Base-by-base conservation (phyloP, 1,284 basidiomycete genomes). In the Heterobasidion occidentale region DNA sequence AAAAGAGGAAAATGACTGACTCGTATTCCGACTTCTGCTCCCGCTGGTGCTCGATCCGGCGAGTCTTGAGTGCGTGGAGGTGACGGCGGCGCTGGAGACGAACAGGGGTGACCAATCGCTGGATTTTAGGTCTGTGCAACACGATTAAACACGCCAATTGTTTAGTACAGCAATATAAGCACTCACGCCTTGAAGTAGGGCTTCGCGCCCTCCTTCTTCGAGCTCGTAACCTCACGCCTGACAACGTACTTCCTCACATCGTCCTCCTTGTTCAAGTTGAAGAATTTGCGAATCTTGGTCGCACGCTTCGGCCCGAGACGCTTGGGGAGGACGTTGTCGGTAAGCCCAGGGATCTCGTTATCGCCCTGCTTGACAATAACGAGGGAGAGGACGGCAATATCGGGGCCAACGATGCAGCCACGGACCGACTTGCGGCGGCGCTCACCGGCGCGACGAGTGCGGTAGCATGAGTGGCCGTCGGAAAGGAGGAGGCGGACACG, bases 361-460 rank as follows among this genome's bases (percentile, higher is more conserved):
- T 98, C 94, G 61, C 96, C 96, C 79, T 98, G 93, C 84, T 98
- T 98, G 77, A 98, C 92, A 67, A 98, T 89, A 70, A 96, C 89
- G 65, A 96, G 78, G 61, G 93, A 90, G 65, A 98, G 87, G 63
- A 97, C 96, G 63, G 94, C 90, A 65, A 98, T 98, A 74, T 99
- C 96, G 68, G 93, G 81, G 65, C 90, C 94, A 71, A 98, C 92
- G 73, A 96, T 98, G 84, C 94, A 98, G 55, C 96, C 96, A 62
- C 95, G 92, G 63, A 99, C 93, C 65, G 94, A 97, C 80, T 98
- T 98, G 83, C 96, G 91, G 81, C 92, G 94, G 77, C 96, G 92
- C 80, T 99, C 94, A 72, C 96, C 96, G 57, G 80, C 77, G 71
- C 95, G 92, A 71, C 95, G 93, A 65, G 81, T 74, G 68, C 96